A percentile compares a stretch with the other conserved stretches of the same genome.
These are phyloP conservation scores for Phytophthora melonis DNA, from an alignment of 352 stramenopile genomes.

Conservation along the genomic window DNA sequence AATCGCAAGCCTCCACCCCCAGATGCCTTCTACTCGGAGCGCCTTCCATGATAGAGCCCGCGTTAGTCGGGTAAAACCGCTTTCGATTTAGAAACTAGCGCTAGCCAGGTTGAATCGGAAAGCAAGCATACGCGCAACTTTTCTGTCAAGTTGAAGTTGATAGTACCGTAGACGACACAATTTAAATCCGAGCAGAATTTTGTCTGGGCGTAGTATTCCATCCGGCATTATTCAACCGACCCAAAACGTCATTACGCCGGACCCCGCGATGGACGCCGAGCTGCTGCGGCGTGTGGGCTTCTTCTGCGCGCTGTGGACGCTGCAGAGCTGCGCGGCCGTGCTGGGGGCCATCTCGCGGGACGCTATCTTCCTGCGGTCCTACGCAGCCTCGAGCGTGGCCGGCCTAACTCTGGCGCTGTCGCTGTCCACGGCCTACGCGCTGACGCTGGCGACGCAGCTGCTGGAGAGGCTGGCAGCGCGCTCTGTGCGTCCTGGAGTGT, in stretches of 20 bases:
- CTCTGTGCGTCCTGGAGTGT: conserved; percentile 39
- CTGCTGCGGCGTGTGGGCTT: conserved; percentile 74
- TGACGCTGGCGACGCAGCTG: conserved; percentile 56
- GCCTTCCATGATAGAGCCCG: too few species aligned
- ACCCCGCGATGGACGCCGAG: conserved; percentile 22
- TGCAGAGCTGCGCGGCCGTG: conserved; percentile 82
- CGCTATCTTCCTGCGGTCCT: conserved; percentile 84
- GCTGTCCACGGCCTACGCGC: conserved; percentile 73
- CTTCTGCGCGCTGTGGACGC: conserved; percentile 84
- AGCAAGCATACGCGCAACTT: background rate
- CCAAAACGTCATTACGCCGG: too few species aligned
- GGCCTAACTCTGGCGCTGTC: conserved; percentile 78
- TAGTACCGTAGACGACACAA: background rate
- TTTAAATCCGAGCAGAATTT: too few species aligned
- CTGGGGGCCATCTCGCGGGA: conserved; percentile 84
- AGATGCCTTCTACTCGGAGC: too few species aligned
- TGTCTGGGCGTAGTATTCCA: too few species aligned
- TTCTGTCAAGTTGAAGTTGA: background rate
- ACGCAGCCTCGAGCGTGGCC: conserved; percentile 74
- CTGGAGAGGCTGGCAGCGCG: conserved; percentile 42
- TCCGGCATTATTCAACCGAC: too few species aligned
- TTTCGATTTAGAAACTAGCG: background rate
- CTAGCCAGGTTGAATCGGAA: background rate
- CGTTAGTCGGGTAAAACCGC: background rate
- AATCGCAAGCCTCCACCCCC: too few species aligned